Base-by-base conservation (phyloP, 2,329 filamentous ascomycete genomes). In the Elsinoe batatas region DNA sequence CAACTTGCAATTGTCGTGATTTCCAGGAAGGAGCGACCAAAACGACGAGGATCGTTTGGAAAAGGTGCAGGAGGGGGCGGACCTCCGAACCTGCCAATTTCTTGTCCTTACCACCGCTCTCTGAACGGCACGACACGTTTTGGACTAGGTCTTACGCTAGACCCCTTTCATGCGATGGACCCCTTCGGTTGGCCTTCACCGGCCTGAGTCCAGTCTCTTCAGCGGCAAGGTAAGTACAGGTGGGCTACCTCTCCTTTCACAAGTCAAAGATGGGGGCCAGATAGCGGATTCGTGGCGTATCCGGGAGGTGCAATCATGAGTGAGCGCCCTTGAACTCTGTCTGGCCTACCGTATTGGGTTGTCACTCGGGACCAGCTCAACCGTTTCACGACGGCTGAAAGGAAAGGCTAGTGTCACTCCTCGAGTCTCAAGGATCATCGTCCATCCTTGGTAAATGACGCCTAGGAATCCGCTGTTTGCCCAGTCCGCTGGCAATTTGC, bases 401-500 rank as follows among this genome's bases (percentile, higher is more conserved):
- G n/a, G n/a, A n/a, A n/a, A n/a, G n/a, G 32, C 30, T 5, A 33
- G 47, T 51, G 47, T 51, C 47, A 38, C 47, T 38, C 26, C 40
- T 44, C 26, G 13, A 35, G 13, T 33, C 15, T 33, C 44, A 35
- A 35, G 26, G 26, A 35, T 15, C n/a, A 3, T 15, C 5, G 3
- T 20, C 47, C 47, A 33, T 33, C 17, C 47, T 51, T n/a, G 47
- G 47, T 32, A 51, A 38, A 13, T 38, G 32, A 38, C 15, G 33
- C 32, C 40, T 37, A 33, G 37, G 22, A 38, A 15, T 12, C 47
- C 32, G 18, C 35, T 22, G 36, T n/a, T 51, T 51, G 32, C 47
- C 33, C 47, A 37, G 32, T 51, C 47, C 47, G 47, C 47, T 51
- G 32, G 15, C 47, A n/a, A n/a, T n/a, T n/a, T n/a, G n/a, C n/a